Conservation (phyloP, 2,329 filamentous ascomycete genomes). For the Aspergillus tubingensis region DNA sequence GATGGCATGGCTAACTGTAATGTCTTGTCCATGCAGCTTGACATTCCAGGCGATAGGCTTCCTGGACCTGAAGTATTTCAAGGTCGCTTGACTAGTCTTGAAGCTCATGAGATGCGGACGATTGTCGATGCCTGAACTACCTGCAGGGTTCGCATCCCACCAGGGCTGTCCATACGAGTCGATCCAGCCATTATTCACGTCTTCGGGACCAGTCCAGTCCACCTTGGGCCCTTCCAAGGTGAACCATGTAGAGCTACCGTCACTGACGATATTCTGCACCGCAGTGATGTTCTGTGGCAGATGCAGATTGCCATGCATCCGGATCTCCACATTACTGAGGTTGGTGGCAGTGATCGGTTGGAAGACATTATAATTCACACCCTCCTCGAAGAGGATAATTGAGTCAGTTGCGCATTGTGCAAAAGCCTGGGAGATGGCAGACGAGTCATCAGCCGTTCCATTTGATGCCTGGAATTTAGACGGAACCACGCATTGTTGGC, state of each 20-base stretch:
- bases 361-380: slow-evolving; percentile 48
- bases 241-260: slow-evolving; percentile 41
- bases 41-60: slow-evolving; percentile 51
- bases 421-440: slow-evolving; percentile 42
- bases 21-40: slow-evolving; percentile 42
- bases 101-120: slow-evolving; percentile 47
- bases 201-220: slow-evolving; percentile 34
- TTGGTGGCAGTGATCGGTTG: slow-evolving; percentile 43
- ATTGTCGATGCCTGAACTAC: slow-evolving; percentile 40
- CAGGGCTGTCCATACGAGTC: slow-evolving; percentile 49
- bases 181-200: slow-evolving; percentile 48
- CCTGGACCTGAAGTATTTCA: slow-evolving; percentile 45
- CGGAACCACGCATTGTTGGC: slow-evolving; percentile 24
- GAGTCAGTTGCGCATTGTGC: slow-evolving; percentile 36
- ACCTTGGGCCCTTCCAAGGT: slow-evolving; percentile 29
- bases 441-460: slow-evolving; percentile 43
- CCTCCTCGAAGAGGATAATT: slow-evolving; percentile 41
- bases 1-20: slow-evolving; percentile 43
- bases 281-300: slow-evolving; percentile 44
- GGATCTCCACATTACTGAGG: slow-evolving; percentile 47
- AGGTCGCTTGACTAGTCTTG: slow-evolving; percentile 38
- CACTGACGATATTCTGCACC: slow-evolving; percentile 40
- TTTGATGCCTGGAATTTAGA: slow-evolving; percentile 33
- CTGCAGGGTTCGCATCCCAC: slow-evolving; percentile 48
- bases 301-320: slow-evolving; percentile 48